Base-by-base conservation (phyloP, 352 stramenopile genomes). In the Globisporangium orthogonon region DNA sequence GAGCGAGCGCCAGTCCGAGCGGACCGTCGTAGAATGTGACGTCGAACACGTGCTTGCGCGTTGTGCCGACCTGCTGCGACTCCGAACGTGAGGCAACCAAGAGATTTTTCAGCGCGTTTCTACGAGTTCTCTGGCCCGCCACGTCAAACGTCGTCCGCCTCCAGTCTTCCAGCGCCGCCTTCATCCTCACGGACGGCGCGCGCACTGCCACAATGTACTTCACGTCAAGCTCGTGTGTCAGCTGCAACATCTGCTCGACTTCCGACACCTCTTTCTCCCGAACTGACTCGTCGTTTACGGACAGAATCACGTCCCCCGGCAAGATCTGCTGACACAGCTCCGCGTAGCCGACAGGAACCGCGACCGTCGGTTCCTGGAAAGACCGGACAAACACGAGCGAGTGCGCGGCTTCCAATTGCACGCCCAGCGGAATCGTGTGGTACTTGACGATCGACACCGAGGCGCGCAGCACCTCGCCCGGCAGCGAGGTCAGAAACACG, bases 11-110 rank as follows among this genome's bases (percentile, higher is more conserved):
- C 14, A 94, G 71, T 40, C 85, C 85, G 35, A 94, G 70, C 7
- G 82, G 85, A 0, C 85, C 85, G 7, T 82, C 65, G 49, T 73
- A 62, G 43, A 94, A 94, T 10, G 63, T 74, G n/a, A 94, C 81
- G 7, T 90, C 78, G 49, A 70, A 85, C 17, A 67, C 63, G 44
- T 60, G 31, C 40, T 48, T 66, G 39, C 43, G 44, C 55, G 33
- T 63, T 5, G 55, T 15, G 2, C 45, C 48, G 30, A 37, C 23
- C 23, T 17, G 31, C 11, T 43, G 7, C 41, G 44, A 37, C 14
- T 50, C 52, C 30, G 52, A 7, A 33, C 29, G 44, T 6, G 46
- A 50, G 4, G 46, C 29, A 1, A 67, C 46, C 7, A 81, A 29
- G 4, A 58, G 54, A 4, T 53, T 46, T 58, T 66, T 66, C 31